These are phyloP conservation scores for Skeletonema costatum DNA, from an alignment of 108 stramenopile genomes.

Conservation along the genomic window DNA sequence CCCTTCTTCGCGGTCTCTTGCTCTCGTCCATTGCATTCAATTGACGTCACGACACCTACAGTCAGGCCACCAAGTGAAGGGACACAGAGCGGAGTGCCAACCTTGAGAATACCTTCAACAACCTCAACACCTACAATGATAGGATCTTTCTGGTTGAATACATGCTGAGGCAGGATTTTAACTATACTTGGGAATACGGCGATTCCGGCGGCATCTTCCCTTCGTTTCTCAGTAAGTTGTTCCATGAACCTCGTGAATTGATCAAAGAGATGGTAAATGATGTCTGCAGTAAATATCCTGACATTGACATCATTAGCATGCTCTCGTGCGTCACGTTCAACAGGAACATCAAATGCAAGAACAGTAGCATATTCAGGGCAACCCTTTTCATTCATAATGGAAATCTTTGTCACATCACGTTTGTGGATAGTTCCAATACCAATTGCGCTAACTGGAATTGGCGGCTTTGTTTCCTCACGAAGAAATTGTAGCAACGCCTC, in stretches of 20 bases:
- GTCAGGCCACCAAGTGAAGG: conserved; percentile 90
- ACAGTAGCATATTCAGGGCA: conserved; percentile 95
- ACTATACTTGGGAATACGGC: conserved; percentile 91
- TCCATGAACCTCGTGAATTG: conserved; percentile 95
- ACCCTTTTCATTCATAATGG: conserved; percentile 98
- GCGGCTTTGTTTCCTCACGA: conserved; percentile 95
- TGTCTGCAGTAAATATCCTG: conserved; percentile 98
- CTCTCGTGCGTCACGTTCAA: conserved; percentile 91
- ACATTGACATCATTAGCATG: conserved; percentile 92
- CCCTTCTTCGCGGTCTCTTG: conserved; percentile 93
- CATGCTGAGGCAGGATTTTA: conserved; percentile 95
- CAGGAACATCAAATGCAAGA: conserved; percentile 97
- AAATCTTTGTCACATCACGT: conserved; percentile 96
- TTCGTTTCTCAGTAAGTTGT: conserved; percentile 71
- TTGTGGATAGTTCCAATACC: conserved; percentile 98
- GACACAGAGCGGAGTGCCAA: conserved; percentile 97
- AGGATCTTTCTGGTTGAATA: conserved; percentile 99
- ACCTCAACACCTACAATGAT: conserved; percentile 98
- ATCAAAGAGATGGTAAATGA: conserved; percentile 99
- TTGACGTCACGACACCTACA: conserved; percentile 94
- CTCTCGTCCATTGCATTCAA: conserved; percentile 92
- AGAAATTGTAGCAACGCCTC: conserved; percentile 99
- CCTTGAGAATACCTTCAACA: conserved; percentile 93
- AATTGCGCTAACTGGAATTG: conserved; percentile 96
- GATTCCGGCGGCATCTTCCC: conserved; percentile 83